phyloP scores from a whole-genome alignment of 164 flowering plant genomes.

The Aristolochia californica region DNA sequence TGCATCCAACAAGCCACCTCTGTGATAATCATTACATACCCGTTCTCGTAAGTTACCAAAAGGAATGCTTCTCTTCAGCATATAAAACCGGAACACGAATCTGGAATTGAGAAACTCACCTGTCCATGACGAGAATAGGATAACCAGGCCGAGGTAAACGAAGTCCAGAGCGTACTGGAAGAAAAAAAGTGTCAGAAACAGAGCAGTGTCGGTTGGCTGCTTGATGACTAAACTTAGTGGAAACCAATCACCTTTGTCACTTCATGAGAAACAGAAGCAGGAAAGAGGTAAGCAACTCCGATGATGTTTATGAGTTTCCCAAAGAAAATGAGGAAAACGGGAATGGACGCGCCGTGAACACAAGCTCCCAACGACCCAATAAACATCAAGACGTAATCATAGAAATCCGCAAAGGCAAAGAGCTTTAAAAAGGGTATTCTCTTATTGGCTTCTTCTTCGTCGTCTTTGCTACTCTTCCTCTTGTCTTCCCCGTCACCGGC shows the following conservation, averaged over 20 bases:
- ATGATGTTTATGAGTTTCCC: constrained; percentile 75
- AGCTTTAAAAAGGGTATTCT: constrained; percentile 55
- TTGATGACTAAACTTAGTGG: too few relatives aligned
- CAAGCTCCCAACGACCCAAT: constrained; percentile 76
- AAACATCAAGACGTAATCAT: constrained; percentile 65
- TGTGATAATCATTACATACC: constrained; percentile 6
- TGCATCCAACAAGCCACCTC: constrained; percentile 99
- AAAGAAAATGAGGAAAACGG: constrained; percentile 89
- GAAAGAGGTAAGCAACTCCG: constrained; percentile 76
- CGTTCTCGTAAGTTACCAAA: too few relatives aligned
- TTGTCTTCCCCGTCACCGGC: constrained; percentile 3
- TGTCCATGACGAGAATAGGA: constrained; percentile 83
- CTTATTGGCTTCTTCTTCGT: constrained; percentile 12
- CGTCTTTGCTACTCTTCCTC: constrained; percentile 12
- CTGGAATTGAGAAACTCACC: constrained; percentile 32
- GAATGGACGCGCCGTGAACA: constrained; percentile 87
- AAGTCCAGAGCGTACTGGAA: constrained; percentile 90
- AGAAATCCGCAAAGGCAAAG: constrained; percentile 69
- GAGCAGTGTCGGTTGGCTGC: too few relatives aligned
- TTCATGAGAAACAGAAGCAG: constrained; percentile 57
- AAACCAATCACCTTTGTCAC: constrained; percentile 70
- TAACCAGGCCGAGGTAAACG: constrained; percentile 72
- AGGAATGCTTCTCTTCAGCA: too few relatives aligned
- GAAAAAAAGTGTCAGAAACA: background rate
- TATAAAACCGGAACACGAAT: too few relatives aligned